phyloP scores from a whole-genome alignment of 1,284 basidiomycete genomes.

The Boletus mariae region DNA sequence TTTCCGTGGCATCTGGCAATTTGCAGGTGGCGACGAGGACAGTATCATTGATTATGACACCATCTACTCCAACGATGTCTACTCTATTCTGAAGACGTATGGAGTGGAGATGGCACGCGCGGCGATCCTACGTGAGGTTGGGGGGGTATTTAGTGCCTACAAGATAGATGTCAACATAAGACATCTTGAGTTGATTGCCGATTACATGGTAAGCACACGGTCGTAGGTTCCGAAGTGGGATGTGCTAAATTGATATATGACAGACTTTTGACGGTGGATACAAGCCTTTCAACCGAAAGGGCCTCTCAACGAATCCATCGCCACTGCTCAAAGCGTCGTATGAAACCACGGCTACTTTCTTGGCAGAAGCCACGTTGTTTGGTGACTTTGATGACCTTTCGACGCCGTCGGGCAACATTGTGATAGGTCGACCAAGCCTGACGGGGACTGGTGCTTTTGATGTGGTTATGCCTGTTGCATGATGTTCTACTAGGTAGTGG shows the following conservation, averaged over 20 bases:
- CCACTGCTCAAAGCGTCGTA: slow-evolving; percentile 96
- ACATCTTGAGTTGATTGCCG: slow-evolving; percentile 96
- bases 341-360: slow-evolving; percentile 95
- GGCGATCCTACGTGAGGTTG: slow-evolving; percentile 89
- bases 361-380: slow-evolving; percentile 91
- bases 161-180: slow-evolving; percentile 95
- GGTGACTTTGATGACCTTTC: slow-evolving; percentile 94
- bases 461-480: slow-evolving; percentile 56
- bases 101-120: slow-evolving; percentile 97
- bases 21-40: slow-evolving; percentile 61
- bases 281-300: slow-evolving; percentile 96
- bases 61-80: slow-evolving; percentile 95
- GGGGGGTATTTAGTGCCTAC: slow-evolving; percentile 93
- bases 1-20: slow-evolving; percentile 87
- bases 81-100: slow-evolving; percentile 87
- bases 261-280: slow-evolving; percentile 97
- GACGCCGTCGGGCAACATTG: slow-evolving; percentile 88
- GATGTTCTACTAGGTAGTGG: not conserved
- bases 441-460: slow-evolving; percentile 91
- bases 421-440: slow-evolving; percentile 78
- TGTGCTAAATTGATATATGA: slow-evolving; percentile 5
- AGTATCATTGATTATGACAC: slow-evolving; percentile 79
- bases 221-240: slow-evolving; percentile 1
- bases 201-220: slow-evolving; percentile 83
- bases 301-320: slow-evolving; percentile 87